Evolutionary conservation across 1,139 yeast genomes (phyloP).

Genomic region (Debaryomyces psychrophilus): DNA sequence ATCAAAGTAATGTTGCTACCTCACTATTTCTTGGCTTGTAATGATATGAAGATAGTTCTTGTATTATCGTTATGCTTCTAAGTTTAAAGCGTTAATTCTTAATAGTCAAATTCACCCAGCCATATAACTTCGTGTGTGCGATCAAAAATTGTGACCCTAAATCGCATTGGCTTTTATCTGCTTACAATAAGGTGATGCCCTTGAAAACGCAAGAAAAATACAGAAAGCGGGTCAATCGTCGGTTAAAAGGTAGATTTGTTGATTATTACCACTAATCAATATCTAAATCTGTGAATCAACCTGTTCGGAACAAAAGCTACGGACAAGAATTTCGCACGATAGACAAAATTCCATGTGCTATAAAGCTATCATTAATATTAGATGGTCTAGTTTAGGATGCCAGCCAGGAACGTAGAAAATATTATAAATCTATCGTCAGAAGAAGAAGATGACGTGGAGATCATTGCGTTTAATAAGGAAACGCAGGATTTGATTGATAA

Average conservation of each 20-base stretch:
- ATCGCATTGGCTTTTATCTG: not conserved
- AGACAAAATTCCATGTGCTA: not conserved
- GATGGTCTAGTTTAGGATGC: not conserved
- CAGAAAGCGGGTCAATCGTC: not conserved
- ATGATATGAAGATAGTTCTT: not conserved
- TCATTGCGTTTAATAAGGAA: constrained; percentile 41
- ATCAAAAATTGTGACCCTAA: constrained; percentile 1
- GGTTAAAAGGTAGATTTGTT: not conserved
- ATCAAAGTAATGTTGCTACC: not conserved
- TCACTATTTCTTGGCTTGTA: not conserved
- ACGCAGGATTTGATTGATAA: constrained; percentile 39
- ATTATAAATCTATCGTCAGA: constrained; percentile 29
- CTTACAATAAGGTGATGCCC: not conserved
- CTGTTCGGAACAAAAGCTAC: not conserved
- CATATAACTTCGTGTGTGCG: not conserved
- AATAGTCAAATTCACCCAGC: not conserved
- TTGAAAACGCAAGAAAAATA: not conserved
- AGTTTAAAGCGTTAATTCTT: not conserved
- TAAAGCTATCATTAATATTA: not conserved
- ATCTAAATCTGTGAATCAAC: not conserved
- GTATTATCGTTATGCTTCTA: constrained; percentile 1
- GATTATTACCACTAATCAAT: not conserved
- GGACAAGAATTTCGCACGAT: not conserved
- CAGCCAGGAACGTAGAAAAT: constrained; percentile 17
- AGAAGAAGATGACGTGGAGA: constrained; percentile 41